These are phyloP conservation scores for Tricholoma terreum DNA, from an alignment of 768 basidiomycete genomes.

Conservation along the genomic window DNA sequence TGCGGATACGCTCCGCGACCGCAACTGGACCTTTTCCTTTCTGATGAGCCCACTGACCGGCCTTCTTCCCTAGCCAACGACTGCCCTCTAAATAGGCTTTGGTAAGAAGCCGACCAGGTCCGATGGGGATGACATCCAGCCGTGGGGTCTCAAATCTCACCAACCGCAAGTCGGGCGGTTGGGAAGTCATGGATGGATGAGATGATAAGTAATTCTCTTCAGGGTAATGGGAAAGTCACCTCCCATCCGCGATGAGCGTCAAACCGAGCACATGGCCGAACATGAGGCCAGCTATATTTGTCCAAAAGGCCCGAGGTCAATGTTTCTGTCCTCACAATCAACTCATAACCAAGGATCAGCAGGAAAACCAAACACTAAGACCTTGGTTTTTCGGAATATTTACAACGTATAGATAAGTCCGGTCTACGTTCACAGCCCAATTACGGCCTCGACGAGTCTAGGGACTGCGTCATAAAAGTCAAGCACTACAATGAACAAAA, in stretches of 20 bases:
- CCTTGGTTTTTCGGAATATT: background rate
- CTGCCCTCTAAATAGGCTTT: background rate
- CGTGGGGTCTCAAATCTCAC: background rate
- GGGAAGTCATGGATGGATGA: background rate
- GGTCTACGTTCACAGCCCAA: conserved; percentile 28
- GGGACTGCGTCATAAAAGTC: conserved; percentile 48
- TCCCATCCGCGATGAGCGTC: too few relatives aligned
- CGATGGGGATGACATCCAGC: background rate
- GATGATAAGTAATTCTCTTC: too few relatives aligned
- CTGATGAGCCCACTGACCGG: background rate
- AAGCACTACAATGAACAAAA: conserved; percentile 31
- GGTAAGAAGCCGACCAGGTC: background rate
- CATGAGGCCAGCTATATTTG: too few relatives aligned
- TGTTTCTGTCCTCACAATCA: too few relatives aligned
- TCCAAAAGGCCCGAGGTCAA: too few relatives aligned
- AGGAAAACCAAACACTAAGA: too few relatives aligned
- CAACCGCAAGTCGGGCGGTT: background rate
- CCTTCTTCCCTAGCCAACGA: background rate
- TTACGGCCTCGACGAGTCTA: conserved; percentile 44
- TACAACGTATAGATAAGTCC: too few relatives aligned
- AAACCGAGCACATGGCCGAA: too few relatives aligned
- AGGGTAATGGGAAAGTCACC: too few relatives aligned
- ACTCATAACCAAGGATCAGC: too few relatives aligned
- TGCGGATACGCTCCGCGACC: background rate
- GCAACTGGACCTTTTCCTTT: background rate